phyloP scores from a whole-genome alignment of 148 eudicot genomes.

The Cornus kousa region DNA sequence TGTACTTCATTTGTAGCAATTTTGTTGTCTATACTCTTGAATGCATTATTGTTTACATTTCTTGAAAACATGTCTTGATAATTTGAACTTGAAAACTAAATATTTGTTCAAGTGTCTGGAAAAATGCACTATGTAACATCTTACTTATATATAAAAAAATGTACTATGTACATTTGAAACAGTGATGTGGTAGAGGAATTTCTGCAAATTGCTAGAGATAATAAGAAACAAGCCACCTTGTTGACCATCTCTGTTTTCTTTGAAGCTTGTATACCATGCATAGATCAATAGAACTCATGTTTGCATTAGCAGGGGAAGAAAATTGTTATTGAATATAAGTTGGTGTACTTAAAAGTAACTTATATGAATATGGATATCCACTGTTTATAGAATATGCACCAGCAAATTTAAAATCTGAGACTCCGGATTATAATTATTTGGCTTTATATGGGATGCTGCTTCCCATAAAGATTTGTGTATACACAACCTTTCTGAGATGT shows the following conservation, averaged over 20 bases:
- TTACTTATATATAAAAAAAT: too few relatives aligned
- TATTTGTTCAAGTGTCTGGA: background rate
- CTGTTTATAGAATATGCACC: background rate
- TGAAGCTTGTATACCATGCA: background rate
- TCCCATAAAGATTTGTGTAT: background rate
- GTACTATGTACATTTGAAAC: background rate
- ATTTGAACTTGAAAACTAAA: background rate
- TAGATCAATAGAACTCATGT: background rate
- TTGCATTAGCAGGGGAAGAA: background rate
- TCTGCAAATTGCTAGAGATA: background rate
- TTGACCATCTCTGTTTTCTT: background rate
- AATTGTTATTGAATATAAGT: background rate
- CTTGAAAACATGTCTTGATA: background rate
- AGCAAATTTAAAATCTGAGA: too few relatives aligned
- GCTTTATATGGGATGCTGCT: background rate
- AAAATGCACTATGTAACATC: background rate
- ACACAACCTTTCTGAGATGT: too few relatives aligned
- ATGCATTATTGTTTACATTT: background rate
- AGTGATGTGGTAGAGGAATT: background rate
- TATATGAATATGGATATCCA: background rate
- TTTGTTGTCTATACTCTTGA: background rate
- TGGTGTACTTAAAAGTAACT: background rate
- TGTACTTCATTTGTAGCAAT: slow-evolving; percentile 2
- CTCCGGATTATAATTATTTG: background rate
- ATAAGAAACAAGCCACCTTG: background rate